Evolutionary conservation across 73 alveolate species (phyloP), one percentile per base, ranked within the genome.

Genomic region (Blepharisma japonicum): DNA sequence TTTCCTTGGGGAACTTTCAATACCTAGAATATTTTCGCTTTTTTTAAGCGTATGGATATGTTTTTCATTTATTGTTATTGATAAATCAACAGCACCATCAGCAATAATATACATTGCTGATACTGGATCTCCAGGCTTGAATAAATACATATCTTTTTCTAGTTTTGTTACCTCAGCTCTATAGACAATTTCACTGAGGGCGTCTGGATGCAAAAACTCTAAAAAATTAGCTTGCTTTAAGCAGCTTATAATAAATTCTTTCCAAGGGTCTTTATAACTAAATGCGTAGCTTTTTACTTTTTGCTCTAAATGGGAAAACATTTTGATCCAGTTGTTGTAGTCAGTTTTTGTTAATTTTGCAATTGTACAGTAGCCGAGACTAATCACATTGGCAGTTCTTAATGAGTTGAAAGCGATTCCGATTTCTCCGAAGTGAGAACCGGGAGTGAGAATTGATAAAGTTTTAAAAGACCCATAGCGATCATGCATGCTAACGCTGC

Each of bases 401-500:
- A 51, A 48, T 32, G 83, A 71, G 9, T 78, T 51, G 45, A 55
- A 72, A 20, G 78, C 39, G 14, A 87, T 27, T 6, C 82, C 61
- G 3, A 86, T 55, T 77, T 86, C 93, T 45, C 93, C 93, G 76
- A 86, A 86, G 66, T 71, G 83, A 6, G 68, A 67, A 4, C 90
- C 90, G 0, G 82, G 55, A 0, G 46, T 74, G 0, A 86, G 66
- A n/a, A 9, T 49, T n/a, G 48, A 70, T 5, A 77, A 85, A 8
- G 14, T 27, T 20, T 39, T 54, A n/a, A 76, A 55, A 5, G 6
- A 47, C 55, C n/a, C 66, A 9, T 55, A n/a, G 23, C 74, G 80
- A 55, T 77, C 56, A 5, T 11, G 8, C 5, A 56, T 79, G 6
- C 6, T 6, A 6, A 81, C 80, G 6, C 74, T 81, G 3, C 80